phyloP scores from a whole-genome alignment of 129 eudicot genomes.

The Lactuca sativa region DNA sequence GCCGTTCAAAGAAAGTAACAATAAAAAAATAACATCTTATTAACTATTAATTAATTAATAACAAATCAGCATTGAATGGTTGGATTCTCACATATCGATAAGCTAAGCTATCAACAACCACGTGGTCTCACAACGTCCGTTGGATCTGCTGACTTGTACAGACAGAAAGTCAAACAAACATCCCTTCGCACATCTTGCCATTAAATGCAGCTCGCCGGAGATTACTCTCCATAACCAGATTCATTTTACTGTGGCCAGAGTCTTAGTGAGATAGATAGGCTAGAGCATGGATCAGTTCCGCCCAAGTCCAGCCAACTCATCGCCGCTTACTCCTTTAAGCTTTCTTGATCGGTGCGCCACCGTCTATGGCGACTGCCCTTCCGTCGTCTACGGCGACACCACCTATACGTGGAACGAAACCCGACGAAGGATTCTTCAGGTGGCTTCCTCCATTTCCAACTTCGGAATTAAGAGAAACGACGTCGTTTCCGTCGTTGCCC shows the following conservation, averaged over 20 bases:
- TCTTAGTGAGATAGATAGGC: not conserved
- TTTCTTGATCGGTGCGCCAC: constrained; percentile 53
- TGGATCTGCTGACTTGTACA: not conserved
- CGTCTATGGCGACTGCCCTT: constrained; percentile 48
- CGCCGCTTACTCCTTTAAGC: constrained; percentile 41
- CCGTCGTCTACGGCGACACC: constrained; percentile 35
- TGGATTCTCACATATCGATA: not conserved
- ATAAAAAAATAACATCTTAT: too few species aligned
- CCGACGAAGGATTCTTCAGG: constrained; percentile 38
- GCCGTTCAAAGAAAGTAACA: too few species aligned
- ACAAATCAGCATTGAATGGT: not conserved
- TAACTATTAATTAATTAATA: too few species aligned
- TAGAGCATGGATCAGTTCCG: constrained; percentile 38
- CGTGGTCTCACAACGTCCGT: not conserved
- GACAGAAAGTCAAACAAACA: not conserved
- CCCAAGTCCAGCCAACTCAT: constrained; percentile 38
- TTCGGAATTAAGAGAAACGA: constrained; percentile 36
- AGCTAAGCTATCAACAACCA: not conserved
- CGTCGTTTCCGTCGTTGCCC: constrained; percentile 63
- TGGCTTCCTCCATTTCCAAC: constrained; percentile 49
- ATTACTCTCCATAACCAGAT: not conserved
- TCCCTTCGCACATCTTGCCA: not conserved
- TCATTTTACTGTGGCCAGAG: not conserved
- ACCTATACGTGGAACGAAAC: constrained; percentile 49
- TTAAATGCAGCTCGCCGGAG: not conserved